Evolutionary conservation across 2,329 filamentous ascomycete genomes (phyloP).

Genomic region (Ustulina deusta): DNA sequence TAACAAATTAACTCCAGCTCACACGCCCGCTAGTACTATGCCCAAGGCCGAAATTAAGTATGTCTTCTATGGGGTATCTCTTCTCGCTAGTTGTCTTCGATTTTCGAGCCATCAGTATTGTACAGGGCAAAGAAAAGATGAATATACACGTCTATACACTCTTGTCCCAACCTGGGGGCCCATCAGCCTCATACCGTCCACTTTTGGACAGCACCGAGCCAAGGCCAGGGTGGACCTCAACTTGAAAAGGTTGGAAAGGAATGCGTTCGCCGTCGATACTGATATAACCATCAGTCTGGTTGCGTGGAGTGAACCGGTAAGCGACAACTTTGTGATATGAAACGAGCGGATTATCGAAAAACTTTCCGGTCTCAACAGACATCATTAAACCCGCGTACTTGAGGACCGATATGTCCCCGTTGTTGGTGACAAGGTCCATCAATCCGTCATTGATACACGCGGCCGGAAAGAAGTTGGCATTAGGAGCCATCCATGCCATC

Average conservation of each 20-base stretch:
- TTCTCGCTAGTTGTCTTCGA: constrained; percentile 24
- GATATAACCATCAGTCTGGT: constrained; percentile 82
- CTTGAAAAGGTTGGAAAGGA: constrained; percentile 90
- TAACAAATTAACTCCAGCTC: constrained; percentile 13
- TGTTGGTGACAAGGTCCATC: constrained; percentile 85
- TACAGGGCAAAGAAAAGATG: constrained; percentile 19
- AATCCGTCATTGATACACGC: constrained; percentile 85
- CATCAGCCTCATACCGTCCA: constrained; percentile 76
- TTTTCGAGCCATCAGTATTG: constrained; percentile 7
- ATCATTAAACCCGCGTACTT: constrained; percentile 77
- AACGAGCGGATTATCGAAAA: constrained; percentile 84
- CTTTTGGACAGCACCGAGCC: constrained; percentile 86
- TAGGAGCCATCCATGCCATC: constrained; percentile 92
- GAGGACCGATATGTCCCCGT: constrained; percentile 77
- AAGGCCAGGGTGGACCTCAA: constrained; percentile 84
- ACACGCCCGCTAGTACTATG: neutral
- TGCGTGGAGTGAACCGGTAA: constrained; percentile 83
- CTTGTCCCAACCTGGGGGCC: constrained; percentile 64
- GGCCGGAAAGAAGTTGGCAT: constrained; percentile 88
- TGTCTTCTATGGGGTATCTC: constrained; percentile 38
- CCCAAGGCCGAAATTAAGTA: constrained; percentile 15
- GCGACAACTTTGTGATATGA: constrained; percentile 87
- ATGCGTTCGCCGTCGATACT: constrained; percentile 93
- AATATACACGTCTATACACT: constrained; percentile 23
- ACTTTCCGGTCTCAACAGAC: constrained; percentile 76